These are phyloP conservation scores for Raphanus raphanistrum DNA, from an alignment of 345 rosid genomes.

Conservation along the genomic window DNA sequence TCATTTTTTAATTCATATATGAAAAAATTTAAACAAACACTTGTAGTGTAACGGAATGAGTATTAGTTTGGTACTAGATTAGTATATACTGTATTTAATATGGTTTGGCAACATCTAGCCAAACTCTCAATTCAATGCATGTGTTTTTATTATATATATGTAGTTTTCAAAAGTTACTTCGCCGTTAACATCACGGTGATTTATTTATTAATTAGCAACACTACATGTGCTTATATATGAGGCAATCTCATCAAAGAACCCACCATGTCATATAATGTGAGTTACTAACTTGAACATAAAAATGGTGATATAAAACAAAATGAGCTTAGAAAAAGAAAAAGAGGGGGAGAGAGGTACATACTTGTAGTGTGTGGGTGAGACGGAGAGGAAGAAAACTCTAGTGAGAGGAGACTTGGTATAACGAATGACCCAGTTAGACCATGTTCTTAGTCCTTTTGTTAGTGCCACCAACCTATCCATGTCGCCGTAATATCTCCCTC, in stretches of 20 bases:
- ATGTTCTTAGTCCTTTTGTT: constrained; percentile 74
- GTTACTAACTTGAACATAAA: background rate
- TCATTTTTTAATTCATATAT: too few species aligned
- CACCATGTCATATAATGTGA: background rate
- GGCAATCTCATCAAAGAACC: background rate
- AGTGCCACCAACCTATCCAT: constrained; percentile 81
- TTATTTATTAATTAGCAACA: background rate
- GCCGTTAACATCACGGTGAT: constrained; percentile 11
- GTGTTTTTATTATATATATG: constrained; percentile 15
- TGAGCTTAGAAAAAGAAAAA: background rate
- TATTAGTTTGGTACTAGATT: too few species aligned
- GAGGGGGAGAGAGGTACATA: constrained; percentile 21
- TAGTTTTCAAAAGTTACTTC: background rate
- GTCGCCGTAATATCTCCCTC: constrained; percentile 68
- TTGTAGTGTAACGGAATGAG: too few species aligned
- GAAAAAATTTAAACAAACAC: too few species aligned
- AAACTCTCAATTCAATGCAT: constrained; percentile 27
- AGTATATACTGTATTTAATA: background rate
- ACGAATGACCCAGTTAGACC: constrained; percentile 81
- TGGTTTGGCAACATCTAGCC: constrained; percentile 24
- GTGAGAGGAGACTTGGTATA: constrained; percentile 54
- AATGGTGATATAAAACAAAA: background rate
- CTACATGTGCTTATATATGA: constrained; percentile 10
- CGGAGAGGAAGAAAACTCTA: constrained; percentile 73
- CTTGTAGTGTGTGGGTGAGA: constrained; percentile 77